phyloP scores from a whole-genome alignment of 2,329 filamentous ascomycete genomes.

The Epichloe sp. region DNA sequence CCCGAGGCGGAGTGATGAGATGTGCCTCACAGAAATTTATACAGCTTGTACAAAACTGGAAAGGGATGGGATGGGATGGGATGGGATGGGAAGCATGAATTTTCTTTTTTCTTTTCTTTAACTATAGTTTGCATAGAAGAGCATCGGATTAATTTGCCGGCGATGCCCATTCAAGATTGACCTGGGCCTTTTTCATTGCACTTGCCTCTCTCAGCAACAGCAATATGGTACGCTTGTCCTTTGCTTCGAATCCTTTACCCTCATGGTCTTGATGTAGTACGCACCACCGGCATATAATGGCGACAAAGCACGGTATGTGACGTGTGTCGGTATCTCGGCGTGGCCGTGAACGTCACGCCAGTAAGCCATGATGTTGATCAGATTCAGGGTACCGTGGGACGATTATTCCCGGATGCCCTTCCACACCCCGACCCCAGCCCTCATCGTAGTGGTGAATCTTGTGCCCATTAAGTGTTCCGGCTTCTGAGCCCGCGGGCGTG shows the following conservation, averaged over 20 bases:
- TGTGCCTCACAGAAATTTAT: background rate
- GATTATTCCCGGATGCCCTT: too few relatives aligned
- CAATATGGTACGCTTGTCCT: conserved; percentile 27
- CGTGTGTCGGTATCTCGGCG: conserved; percentile 2
- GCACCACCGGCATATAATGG: conserved; percentile 58
- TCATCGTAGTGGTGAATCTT: too few relatives aligned
- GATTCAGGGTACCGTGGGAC: too few relatives aligned
- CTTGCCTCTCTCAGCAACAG: conserved; percentile 28
- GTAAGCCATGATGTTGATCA: too few relatives aligned
- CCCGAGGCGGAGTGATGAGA: background rate
- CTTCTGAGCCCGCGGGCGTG: too few relatives aligned
- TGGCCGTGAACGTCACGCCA: conserved; percentile 24
- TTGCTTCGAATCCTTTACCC: conserved; percentile 19
- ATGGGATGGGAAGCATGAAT: background rate
- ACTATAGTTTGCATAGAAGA: background rate
- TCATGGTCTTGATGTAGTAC: conserved; percentile 33
- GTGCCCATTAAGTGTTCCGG: too few relatives aligned
- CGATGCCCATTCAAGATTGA: background rate
- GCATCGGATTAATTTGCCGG: background rate
- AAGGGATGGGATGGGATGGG: background rate
- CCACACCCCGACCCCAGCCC: too few relatives aligned
- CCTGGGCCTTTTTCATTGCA: background rate
- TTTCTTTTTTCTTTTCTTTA: background rate
- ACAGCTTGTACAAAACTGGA: background rate
- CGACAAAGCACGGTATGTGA: conserved; percentile 45